Base-by-base conservation (phyloP, 169 alveolate genomes). In the Babesia ovis region DNA sequence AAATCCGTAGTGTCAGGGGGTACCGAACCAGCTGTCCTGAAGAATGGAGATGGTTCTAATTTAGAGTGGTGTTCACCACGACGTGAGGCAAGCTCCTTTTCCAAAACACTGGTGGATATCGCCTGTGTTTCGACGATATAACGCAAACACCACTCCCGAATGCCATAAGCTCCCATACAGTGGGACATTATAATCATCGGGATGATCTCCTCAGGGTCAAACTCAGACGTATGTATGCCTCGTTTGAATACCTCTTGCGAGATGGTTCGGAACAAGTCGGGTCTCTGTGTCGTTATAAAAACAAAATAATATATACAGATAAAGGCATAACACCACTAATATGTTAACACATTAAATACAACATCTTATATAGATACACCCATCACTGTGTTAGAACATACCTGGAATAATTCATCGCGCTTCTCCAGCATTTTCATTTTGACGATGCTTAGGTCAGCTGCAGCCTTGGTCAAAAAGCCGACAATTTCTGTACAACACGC, bases 21-120 rank as follows among this genome's bases (percentile, higher is more conserved):
- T 18, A 68, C 66, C 9, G 69, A 73, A n/a, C 87, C 87, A 32
- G 87, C 87, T 0, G 87, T 79, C 53, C 83, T 68, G 71, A 79
- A 79, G 55, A 66, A 79, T 20, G 87, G 64, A 23, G 87, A 79
- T 34, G 62, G 61, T 32, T 23, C 41, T 39, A 35, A 53, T 22
- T 18, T 67, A 69, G 64, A 20, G 12, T 20, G 68, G 20, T 23
- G 48, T n/a, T 4, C 42, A 25, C 51, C 62, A 18, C 39, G 41
- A 32, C 32, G 32, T 11, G 46, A 39, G 27, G 31, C 11, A 4
- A 27, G 8, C 14, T 48, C 50, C 12, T 54, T n/a, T 0, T 53
- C 35, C 14, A 45, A 35, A 27, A 1, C 34, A 16, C 41, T 20
- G 12, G 67, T 8, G 48, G 20, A 12, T 18, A 53, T 46, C 16